These are phyloP conservation scores for Cladophialophora psammophila DNA, from an alignment of 2,329 filamentous ascomycete species.

Conservation along the genomic window DNA sequence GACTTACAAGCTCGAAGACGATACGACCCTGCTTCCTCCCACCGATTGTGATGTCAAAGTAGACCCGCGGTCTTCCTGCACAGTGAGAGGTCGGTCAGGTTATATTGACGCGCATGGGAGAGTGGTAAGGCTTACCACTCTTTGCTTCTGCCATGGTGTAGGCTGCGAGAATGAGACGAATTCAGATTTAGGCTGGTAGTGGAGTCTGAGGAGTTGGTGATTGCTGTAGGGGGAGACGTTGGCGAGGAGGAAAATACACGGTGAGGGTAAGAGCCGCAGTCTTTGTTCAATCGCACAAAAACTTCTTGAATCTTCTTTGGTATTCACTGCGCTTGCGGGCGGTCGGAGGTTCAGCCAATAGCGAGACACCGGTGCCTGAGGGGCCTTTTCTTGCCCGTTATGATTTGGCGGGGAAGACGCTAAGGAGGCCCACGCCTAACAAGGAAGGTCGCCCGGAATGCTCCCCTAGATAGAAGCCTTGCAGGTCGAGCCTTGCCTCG, in stretches of 20 bases:
- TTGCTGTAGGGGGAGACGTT: background rate
- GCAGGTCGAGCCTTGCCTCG: background rate
- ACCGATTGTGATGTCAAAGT: slow-evolving; percentile 90
- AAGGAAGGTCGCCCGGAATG: slow-evolving; percentile 22
- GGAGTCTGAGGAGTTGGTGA: background rate
- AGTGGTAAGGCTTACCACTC: slow-evolving; percentile 29
- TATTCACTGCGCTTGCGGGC: slow-evolving; percentile 19
- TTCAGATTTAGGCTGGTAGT: background rate
- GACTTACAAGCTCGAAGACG: slow-evolving; percentile 79
- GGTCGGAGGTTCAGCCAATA: slow-evolving; percentile 27
- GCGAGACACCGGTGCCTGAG: slow-evolving; percentile 25
- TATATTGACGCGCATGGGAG: slow-evolving; percentile 2
- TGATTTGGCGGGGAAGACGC: slow-evolving; percentile 15
- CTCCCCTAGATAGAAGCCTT: background rate
- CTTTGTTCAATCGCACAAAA: slow-evolving; percentile 28
- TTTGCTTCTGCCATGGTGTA: slow-evolving; percentile 29
- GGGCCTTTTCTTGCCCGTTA: background rate
- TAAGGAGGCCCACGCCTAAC: background rate
- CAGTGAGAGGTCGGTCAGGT: slow-evolving; percentile 31
- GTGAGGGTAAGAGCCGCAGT: slow-evolving; percentile 9
- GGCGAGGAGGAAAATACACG: background rate
- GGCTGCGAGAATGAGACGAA: background rate
- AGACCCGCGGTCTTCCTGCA: slow-evolving; percentile 79
- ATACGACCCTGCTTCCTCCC: slow-evolving; percentile 76
- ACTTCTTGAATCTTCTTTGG: slow-evolving; percentile 36